phyloP scores from a whole-genome alignment of 148 eudicot species.

The Nepenthes mirabilis region DNA sequence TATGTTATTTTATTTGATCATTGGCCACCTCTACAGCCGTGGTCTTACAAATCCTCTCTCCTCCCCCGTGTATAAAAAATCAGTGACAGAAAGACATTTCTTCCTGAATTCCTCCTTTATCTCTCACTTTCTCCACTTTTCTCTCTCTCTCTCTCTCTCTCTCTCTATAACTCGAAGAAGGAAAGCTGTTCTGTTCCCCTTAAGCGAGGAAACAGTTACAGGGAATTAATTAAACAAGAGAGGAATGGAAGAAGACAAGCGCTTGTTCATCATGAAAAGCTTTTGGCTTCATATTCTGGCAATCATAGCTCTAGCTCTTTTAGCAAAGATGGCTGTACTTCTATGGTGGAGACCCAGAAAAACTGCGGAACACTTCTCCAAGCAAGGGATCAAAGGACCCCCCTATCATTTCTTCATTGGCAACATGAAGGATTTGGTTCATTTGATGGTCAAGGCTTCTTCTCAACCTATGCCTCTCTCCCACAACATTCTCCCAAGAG shows the following conservation, averaged over 20 bases:
- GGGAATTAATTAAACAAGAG: no score
- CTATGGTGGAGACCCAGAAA: constrained; percentile 74
- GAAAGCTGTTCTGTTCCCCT: no score
- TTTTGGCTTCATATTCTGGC: constrained; percentile 5
- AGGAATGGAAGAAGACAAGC: not conserved
- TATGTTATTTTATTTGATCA: no score
- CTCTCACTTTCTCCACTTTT: no score
- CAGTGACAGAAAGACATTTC: no score
- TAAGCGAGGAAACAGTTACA: no score
- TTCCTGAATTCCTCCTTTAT: no score
- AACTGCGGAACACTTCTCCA: constrained; percentile 41
- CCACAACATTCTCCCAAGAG: constrained; percentile 83
- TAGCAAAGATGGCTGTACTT: constrained; percentile 27
- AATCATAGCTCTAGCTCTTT: not conserved
- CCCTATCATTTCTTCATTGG: constrained; percentile 60
- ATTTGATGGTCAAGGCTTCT: constrained; percentile 62
- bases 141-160: no score
- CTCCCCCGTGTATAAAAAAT: no score
- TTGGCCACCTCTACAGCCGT: no score
- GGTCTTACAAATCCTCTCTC: no score
- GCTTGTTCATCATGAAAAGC: constrained; percentile 2
- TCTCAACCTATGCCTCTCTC: constrained; percentile 50
- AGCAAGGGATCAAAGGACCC: constrained; percentile 81
- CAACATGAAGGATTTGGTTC: constrained; percentile 67
- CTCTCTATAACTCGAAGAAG: no score